These are phyloP conservation scores for Zygnema circumcarinatum DNA, from an alignment of 139 green algal genomes.

Conservation along the genomic window DNA sequence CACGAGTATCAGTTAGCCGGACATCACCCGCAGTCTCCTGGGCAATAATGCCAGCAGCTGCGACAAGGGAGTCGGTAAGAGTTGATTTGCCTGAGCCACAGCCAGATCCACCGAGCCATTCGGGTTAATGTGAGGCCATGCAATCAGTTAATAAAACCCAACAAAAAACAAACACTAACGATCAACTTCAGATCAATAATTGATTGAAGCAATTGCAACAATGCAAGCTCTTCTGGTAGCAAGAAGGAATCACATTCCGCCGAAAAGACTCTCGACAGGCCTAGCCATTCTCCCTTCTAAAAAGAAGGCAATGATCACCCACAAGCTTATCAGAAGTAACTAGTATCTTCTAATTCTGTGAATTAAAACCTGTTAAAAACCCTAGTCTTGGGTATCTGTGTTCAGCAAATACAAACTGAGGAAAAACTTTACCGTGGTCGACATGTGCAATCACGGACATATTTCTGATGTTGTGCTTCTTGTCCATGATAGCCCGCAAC, in stretches of 20 bases:
- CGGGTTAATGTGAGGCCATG: background rate
- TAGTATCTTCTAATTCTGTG: too few species aligned
- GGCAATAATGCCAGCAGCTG: slow-evolving; percentile 97
- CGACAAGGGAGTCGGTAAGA: slow-evolving; percentile 98
- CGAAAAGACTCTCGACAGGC: too few species aligned
- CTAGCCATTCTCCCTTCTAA: too few species aligned
- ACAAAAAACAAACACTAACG: background rate
- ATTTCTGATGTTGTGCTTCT: slow-evolving; percentile 74
- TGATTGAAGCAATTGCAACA: too few species aligned
- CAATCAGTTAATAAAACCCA: background rate
- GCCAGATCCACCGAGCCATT: background rate
- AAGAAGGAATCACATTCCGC: too few species aligned
- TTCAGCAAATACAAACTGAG: too few species aligned
- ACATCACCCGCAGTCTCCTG: slow-evolving; percentile 78
- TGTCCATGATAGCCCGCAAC: slow-evolving; percentile 70
- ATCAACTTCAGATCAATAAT: too few species aligned
- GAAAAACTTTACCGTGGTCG: slow-evolving; percentile 67
- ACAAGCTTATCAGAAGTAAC: too few species aligned
- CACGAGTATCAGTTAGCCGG: slow-evolving; percentile 85
- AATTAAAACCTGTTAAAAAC: too few species aligned
- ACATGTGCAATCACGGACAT: slow-evolving; percentile 74
- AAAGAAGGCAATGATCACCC: too few species aligned
- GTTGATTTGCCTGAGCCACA: slow-evolving; percentile 90
- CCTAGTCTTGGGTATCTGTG: too few species aligned
- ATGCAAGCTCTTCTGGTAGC: too few species aligned